Evolutionary conservation across 23 red algal species (phyloP).

Genomic region (Gracilaria caudata): DNA sequence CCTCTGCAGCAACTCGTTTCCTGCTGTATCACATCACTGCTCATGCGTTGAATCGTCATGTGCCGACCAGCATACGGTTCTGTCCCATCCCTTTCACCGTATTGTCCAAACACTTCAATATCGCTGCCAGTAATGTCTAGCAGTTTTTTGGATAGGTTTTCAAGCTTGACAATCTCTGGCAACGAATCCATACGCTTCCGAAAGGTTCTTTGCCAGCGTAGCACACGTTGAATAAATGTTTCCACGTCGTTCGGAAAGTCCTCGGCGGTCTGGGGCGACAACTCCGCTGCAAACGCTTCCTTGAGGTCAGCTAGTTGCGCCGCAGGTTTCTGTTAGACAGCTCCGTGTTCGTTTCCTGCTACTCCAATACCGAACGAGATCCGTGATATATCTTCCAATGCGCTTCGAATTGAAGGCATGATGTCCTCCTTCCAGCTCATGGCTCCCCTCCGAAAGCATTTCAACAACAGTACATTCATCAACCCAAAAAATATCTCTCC

Average conservation of each 20-base stretch:
- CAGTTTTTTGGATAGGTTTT: slow-evolving; percentile 79
- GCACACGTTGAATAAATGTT: slow-evolving; percentile 84
- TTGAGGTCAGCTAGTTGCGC: slow-evolving; percentile 83
- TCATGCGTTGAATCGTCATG: slow-evolving; percentile 82
- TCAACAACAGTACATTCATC: slow-evolving; percentile 89
- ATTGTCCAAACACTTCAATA: slow-evolving; percentile 91
- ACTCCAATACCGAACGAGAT: slow-evolving; percentile 90
- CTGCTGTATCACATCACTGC: slow-evolving; percentile 71
- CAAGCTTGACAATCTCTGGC: slow-evolving; percentile 75
- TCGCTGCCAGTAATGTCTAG: slow-evolving; percentile 73
- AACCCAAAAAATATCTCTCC: slow-evolving; percentile 92
- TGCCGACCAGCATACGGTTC: slow-evolving; percentile 76
- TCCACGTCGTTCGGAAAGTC: slow-evolving; percentile 94
- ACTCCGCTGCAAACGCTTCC: slow-evolving; percentile 90
- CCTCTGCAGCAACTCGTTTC: slow-evolving; percentile 57
- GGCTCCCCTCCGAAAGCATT: slow-evolving; percentile 76
- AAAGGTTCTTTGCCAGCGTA: slow-evolving; percentile 90
- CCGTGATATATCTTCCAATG: slow-evolving; percentile 88
- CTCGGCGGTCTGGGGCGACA: slow-evolving; percentile 89
- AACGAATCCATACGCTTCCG: slow-evolving; percentile 79
- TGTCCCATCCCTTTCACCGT: slow-evolving; percentile 43
- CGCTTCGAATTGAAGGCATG: slow-evolving; percentile 68
- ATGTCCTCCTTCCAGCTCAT: slow-evolving; percentile 67
- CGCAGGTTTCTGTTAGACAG: slow-evolving; percentile 32
- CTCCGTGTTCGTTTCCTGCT: neutral